Conservation (phyloP, 129 eudicot genomes). For the Lactuca sativa region DNA sequence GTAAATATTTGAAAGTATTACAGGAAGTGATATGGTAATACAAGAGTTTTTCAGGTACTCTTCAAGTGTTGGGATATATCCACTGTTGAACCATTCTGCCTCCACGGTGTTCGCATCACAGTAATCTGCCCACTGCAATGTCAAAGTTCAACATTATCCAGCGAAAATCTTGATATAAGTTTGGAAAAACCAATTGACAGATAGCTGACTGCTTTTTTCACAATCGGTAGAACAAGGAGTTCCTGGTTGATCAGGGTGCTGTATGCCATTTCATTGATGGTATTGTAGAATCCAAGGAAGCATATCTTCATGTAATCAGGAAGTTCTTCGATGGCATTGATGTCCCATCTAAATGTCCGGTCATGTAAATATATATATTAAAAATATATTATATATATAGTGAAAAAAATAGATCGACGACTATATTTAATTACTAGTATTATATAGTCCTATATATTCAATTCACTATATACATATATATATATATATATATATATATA, state of each 20-base stretch:
- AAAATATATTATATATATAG: not conserved
- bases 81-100: slow-evolving; percentile 47
- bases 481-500: too few relatives aligned
- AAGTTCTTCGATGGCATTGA: slow-evolving; percentile 42
- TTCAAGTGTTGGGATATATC: slow-evolving; percentile 50
- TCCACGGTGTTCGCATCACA: slow-evolving; percentile 35
- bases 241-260: slow-evolving; percentile 37
- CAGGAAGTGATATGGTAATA: slow-evolving; percentile 45
- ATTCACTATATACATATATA: too few relatives aligned
- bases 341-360: slow-evolving; percentile 47
- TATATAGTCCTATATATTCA: too few relatives aligned
- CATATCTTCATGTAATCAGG: slow-evolving; percentile 58
- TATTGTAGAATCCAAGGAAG: slow-evolving; percentile 50
- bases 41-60: slow-evolving; percentile 55
- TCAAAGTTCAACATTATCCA: not conserved
- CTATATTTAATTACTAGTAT: not conserved
- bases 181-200: not conserved
- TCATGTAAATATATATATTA: not conserved
- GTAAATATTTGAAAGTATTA: slow-evolving; percentile 40
- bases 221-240: slow-evolving; percentile 28
- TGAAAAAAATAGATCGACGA: not conserved
- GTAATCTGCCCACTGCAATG: slow-evolving; percentile 44
- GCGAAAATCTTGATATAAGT: not conserved
- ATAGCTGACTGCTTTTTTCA: slow-evolving; percentile 27
- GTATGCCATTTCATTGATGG: slow-evolving; percentile 53